Base-by-base conservation (phyloP, 2,329 filamentous ascomycete species). In the Claviceps sp. region DNA sequence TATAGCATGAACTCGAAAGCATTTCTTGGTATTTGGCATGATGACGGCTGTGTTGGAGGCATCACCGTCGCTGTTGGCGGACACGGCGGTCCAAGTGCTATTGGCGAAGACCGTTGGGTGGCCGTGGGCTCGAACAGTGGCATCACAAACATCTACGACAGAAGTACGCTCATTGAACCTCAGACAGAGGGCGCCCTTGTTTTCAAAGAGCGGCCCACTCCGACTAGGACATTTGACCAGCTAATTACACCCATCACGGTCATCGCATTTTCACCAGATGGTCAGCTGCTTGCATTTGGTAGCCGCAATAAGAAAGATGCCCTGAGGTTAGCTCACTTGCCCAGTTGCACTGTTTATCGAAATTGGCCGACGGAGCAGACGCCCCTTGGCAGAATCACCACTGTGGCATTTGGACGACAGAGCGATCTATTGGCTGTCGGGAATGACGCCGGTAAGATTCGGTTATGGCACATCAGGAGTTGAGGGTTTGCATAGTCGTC, bases 321-420 rank as follows among this genome's bases (percentile, higher is more conserved):
- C 0, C 70, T 98, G 65, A 78, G 86, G 62, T 71, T 98, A 58
- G 89, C 91, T 37, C 93, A 98, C 68, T 71, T 98, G 59, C 90
- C 91, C 0, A 90, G 81, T 59, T 95, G 89, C 67, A 95, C 89
- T 1, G 88, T 97, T 19, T 98, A 93, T 75, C 82, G 84, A 62
- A 98, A 98, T 69, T 98, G 93, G 93, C 93, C 93, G 24, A 98
- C 91, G 51, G 80, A 82, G 57, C 84, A 86, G 65, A 98, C 93
- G 52, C 89, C 90, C 1, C 69, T 98, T 55, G 93, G 93, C 0
- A 77, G 89, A 54, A 82, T 97, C 58, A 87, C 87, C 2, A 75
- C 81, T 1, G 79, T 89, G 54, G 83, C 86, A 3, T 85, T 88
- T 64, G 77, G 78, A 19, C 74, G 71, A 5, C 73, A 76, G 56